Evolutionary conservation across 768 basidiomycete species (phyloP), one percentile per base, ranked within the genome.

Genomic region (Serpula lacrymans): DNA sequence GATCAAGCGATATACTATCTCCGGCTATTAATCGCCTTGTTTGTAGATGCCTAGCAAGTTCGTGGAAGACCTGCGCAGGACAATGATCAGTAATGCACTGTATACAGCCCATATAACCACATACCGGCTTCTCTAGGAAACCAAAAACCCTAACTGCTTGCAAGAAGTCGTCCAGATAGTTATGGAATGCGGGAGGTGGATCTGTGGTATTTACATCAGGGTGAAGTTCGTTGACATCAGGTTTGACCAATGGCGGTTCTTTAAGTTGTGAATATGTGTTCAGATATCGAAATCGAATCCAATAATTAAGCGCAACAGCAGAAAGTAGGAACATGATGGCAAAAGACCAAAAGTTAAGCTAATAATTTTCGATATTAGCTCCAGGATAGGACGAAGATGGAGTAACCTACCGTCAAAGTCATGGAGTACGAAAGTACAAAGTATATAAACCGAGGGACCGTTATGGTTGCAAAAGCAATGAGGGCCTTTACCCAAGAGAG

Each of bases 101-200:
- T 18, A 24, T n/a, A n/a, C n/a, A n/a, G n/a, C n/a, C n/a, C 20
- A 25, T 3, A 7, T 14, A 13, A 31, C 1, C 29, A 53, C 84
- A 45, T 49, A 94, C 96, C 0, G 94, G 94, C 65, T 96, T 97
- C 67, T 99, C 96, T 8, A 83, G 68, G 59, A 98, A 98, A 14
- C 96, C 96, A 53, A 99, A 99, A 8, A 99, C 89, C 34, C 94
- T 79, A 42, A 99, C 89, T 9, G 96, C 96, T 51, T 94, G 86
- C 40, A 98, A 64, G 59, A 99, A 98, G 55, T 99, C 96, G 59
- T 98, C 95, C 20, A 98, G 74, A 53, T 98, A 98, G 54, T 95
- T 94, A 59, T 95, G 93, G 58, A 97, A 93, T 1, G 86, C 75
- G 10, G 86, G 78, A 0, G 80, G 77, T 11, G 81, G 70, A 39